Evolutionary conservation across 2,329 filamentous ascomycete genomes (phyloP), one percentile per base, ranked within the genome.

Genomic region (Setomelanomma holmii): DNA sequence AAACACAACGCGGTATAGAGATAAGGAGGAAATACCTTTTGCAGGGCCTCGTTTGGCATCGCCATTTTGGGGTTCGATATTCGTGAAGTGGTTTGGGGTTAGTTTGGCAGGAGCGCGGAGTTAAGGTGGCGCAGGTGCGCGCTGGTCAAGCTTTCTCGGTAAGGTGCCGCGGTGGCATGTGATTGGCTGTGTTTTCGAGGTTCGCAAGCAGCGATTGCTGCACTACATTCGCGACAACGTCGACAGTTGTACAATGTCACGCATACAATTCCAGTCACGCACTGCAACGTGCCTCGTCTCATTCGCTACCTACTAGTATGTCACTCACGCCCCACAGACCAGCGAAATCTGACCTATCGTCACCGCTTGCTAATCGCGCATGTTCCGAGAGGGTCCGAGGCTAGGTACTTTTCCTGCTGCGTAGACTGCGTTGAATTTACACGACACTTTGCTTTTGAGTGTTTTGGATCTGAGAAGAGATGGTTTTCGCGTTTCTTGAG

Each of bases 1-100:
- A n/a, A n/a, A n/a, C n/a, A n/a, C 7, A 30, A 3, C 14, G 4
- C 11, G 3, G 22, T 39, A 12, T 5, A 12, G 16, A 6, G 12
- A 27, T 4, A 39, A 4, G 8, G 34, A 19, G 6, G 16, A 42
- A 76, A 56, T 72, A 93, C 93, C 88, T 97, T 96, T 75, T 96
- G 90, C 60, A 98, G 81, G 53, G 93, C 92, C 79, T 96, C 91
- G 70, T 96, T 96, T 47, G 93, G 89, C 66, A 98, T 95, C 48
- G 93, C 91, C 93, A 98, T 97, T 45, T 67, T 84, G 68, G 52
- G 34, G 43, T 27, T 35, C 19, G 33, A 49, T 60, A 40, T 52
- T 57, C 50, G 55, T 47, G 45, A 54, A 14, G 27, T 30, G 27
- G 10, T 8, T 3, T 46, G 47, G 46, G 43, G 34, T 45, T 40